phyloP scores from a whole-genome alignment of 306 rosid species.

The Fagus crenata region DNA sequence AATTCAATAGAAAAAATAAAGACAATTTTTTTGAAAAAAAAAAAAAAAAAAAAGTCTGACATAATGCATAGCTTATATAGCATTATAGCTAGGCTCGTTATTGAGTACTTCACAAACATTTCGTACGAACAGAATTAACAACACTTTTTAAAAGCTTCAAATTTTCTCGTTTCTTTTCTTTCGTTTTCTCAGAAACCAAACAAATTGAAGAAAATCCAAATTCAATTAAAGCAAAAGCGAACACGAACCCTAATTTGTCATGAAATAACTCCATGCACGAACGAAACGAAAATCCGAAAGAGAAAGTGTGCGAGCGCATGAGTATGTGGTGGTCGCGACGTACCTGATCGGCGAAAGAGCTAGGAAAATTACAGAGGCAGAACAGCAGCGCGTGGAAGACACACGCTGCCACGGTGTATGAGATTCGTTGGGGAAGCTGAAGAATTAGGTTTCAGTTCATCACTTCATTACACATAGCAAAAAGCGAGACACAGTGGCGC shows the following conservation, averaged over 20 bases:
- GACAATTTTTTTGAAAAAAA: no score
- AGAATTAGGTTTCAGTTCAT: no score
- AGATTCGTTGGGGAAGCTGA: not conserved
- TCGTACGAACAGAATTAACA: not conserved
- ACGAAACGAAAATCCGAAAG: not conserved
- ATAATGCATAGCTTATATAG: no score
- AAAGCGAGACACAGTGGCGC: no score
- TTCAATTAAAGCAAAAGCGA: not conserved
- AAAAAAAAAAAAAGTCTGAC: no score
- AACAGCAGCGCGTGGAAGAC: not conserved
- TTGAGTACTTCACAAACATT: no score
- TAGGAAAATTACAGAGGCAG: not conserved
- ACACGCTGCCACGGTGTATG: constrained; percentile 3
- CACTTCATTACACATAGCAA: no score
- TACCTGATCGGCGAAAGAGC: constrained; percentile 15
- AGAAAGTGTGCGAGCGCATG: not conserved
- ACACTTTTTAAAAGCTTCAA: not conserved
- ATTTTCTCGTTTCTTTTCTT: not conserved
- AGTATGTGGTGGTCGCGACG: not conserved
- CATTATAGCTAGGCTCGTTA: no score
- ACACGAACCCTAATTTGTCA: not conserved
- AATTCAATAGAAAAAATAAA: no score
- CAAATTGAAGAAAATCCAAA: not conserved
- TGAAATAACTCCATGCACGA: not conserved
- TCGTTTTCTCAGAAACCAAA: constrained; percentile 8